phyloP scores from a whole-genome alignment of 805 yeast species.

The Candida chauliodis region DNA sequence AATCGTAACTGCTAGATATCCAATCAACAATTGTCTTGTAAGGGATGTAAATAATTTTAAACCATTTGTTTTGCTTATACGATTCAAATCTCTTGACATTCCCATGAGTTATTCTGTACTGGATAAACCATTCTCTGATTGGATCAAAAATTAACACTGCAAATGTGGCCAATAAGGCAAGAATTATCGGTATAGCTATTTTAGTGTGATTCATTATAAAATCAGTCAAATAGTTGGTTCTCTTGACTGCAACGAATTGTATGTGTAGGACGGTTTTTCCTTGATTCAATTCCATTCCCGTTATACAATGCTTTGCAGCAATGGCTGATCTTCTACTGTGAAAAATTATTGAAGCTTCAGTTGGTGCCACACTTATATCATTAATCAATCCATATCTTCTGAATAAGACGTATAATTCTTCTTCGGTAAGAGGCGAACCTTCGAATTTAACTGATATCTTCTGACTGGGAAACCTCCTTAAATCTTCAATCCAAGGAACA shows the following conservation, averaged over 20 bases:
- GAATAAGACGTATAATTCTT: slow-evolving; percentile 73
- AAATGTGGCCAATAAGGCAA: slow-evolving; percentile 74
- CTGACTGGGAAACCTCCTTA: slow-evolving; percentile 69
- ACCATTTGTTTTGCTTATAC: slow-evolving; percentile 33
- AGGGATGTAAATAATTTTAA: slow-evolving; percentile 26
- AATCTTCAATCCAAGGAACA: slow-evolving; percentile 93
- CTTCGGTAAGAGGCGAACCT: slow-evolving; percentile 71
- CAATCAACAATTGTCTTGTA: slow-evolving; percentile 20
- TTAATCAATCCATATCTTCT: slow-evolving; percentile 83
- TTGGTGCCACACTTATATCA: slow-evolving; percentile 50
- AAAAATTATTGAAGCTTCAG: slow-evolving; percentile 52
- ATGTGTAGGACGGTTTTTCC: slow-evolving; percentile 64
- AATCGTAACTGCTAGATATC: slow-evolving; percentile 32
- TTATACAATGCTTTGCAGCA: slow-evolving; percentile 85
- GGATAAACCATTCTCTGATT: slow-evolving; percentile 75
- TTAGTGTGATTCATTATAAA: slow-evolving; percentile 73
- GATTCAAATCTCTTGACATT: slow-evolving; percentile 52
- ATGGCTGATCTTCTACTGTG: slow-evolving; percentile 63
- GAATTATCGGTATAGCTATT: slow-evolving; percentile 72
- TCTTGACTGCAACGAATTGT: slow-evolving; percentile 58
- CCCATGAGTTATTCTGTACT: slow-evolving; percentile 63
- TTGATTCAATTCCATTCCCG: slow-evolving; percentile 62
- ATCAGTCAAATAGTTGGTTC: slow-evolving; percentile 51
- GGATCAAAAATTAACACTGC: slow-evolving; percentile 93
- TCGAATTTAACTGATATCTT: slow-evolving; percentile 65